Evolutionary conservation across 768 basidiomycete genomes (phyloP), one percentile per base, ranked within the genome.

Genomic region (Lyophyllum atratum): DNA sequence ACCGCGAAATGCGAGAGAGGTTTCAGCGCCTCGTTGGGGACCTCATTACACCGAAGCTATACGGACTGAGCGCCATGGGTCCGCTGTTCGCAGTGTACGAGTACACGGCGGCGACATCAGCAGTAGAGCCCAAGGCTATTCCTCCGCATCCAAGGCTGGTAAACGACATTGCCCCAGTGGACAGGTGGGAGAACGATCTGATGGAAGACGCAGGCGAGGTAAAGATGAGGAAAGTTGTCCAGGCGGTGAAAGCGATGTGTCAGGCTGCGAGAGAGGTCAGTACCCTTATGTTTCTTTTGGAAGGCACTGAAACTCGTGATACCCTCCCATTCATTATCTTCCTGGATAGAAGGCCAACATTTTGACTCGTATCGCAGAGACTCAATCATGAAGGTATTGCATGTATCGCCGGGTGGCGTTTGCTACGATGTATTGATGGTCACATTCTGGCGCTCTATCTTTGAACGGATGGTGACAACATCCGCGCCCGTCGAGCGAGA

Each of bases 21-120:
- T 66, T 68, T 57, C 24, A 54, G 17, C 56, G 55, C n/a, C 51
- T 70, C 28, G 46, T 47, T 22, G 60, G 59, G 29, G 29, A 39
- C 17, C 50, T 66, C 15, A 39, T 42, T 17, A 46, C 64, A 42
- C 64, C 66, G 15, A 55, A 49, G 22, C 52, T 72, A 26, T 55
- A 65, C 47, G 70, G 64, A 21, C 39, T 70, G 43, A 70, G 70
- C 46, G 65, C 65, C 7, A 42, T 70, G 44, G 68, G 70, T 25
- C 59, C 66, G 24, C 61, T 59, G 21, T 58, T 70, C 39, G 63
- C 55, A 19, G 54, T 69, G 37, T 70, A 70, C 54, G 37, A 51
- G 26, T 51, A 33, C 67, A 68, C 54, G 47, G 59, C 47, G 6
- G 37, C 15, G 56, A 49, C 31, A 61, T 53, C 54, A 29, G 34